Evolutionary conservation across 148 eudicot genomes (phyloP), one percentile per base, ranked within the genome.

Genomic region (Linanthus parryae): DNA sequence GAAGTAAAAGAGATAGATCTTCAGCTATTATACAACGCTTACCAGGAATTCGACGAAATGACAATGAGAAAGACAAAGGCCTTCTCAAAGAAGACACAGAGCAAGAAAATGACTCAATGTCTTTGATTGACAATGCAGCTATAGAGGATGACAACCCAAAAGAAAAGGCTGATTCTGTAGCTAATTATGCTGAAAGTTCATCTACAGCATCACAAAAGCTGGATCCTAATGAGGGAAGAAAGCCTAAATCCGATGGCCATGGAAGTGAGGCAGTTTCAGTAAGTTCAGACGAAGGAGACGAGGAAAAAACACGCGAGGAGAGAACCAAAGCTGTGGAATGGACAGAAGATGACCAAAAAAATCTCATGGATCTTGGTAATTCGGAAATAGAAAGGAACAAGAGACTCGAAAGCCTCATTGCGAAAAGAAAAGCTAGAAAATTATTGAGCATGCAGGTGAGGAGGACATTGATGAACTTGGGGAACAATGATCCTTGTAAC

Each of bases 351-450:
- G 85, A 78, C 46, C 74, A 80, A 14, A 72, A 59, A 61, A 84
- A 79, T 42, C 52, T 67, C 12, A 68, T 64, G 72, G 82, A 84
- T 44, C 55, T 73, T 6, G 94, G 83, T 8, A 34, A 73, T 34
- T 77, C 82, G 0, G 95, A 86, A 35, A 57, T 69, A 3, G 92
- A 88, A 45, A 58, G 88, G 62, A 78, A 73, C 62, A 72, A 63
- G 52, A 79, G 96, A 52, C 46, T 88, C 31, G 94, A 88, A 52
- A 81, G 77, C 47, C 56, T 88, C 18, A 84, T 88, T 5, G 89
- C 83, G 0, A 81, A 82, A 62, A 57, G 94, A 37, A 74, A 69
- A 52, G 75, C 94, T 2, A 56, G 75, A 26, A 84, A 84, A 51
- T 18, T 67, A 44, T 47, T 81, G 40, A 80, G 72, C 44, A 61